Evolutionary conservation across 179 eudicot genomes (phyloP), one percentile per base, ranked within the genome.

Genomic region (Silene vulgaris): DNA sequence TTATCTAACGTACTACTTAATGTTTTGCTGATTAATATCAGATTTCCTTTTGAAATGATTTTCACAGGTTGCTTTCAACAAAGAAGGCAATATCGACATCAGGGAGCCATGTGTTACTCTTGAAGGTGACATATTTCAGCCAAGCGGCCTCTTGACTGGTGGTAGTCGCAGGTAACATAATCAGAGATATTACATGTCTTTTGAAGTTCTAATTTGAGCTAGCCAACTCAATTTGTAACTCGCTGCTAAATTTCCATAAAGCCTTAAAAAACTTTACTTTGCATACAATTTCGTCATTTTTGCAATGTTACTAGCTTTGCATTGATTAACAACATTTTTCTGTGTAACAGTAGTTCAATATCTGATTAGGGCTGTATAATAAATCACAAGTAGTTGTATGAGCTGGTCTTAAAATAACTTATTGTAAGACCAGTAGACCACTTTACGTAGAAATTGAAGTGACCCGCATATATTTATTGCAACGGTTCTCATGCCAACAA

Each of bases 91-190:
- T 60, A 70, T 81, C 77, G 85, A 89, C 73, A 80, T 84, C 48
- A 79, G 81, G 76, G 88, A 83, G 78, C 91, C 96, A 26, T 90
- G 93, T 83, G 98, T 93, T 61, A 93, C 96, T 60, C 90, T 89
- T 66, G 98, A 91, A 80, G 99, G 99, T 23, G 99, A 96, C 72
- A 77, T 96, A 74, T 93, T 90, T 88, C 95, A 90, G 83, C 99
- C 99, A 69, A 90, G 98, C 85, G 99, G 99, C 78, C 92, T 93
- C 82, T 81, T 96, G 73, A 93, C 98, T 65, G 99, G 99, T 84
- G 99, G 99, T 69, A 91, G 98, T 84, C 97, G 97, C 82, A 89
- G 89, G 99, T 96, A 74, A 35, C 26, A 2, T 57, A 11, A 57
- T 50, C 67, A 9, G 3, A 66, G 50, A 69, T 69, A 6, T 45